Conservation (phyloP, 805 yeast genomes). For the Myxozyma kluyveri region DNA sequence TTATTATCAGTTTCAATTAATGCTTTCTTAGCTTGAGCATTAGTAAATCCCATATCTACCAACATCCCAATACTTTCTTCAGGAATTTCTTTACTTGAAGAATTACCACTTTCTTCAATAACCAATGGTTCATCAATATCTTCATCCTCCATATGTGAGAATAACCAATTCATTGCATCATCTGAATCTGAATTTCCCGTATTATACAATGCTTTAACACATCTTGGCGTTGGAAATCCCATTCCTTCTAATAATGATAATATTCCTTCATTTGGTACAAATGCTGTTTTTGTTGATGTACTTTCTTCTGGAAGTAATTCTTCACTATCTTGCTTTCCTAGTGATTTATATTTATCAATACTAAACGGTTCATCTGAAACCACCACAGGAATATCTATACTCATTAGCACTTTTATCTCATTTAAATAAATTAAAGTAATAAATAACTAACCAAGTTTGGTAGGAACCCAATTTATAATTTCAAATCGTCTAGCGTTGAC, state of each 20-base stretch:
- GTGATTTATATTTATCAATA: constrained; percentile 45
- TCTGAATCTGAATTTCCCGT: constrained; percentile 69
- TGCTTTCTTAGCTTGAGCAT: constrained; percentile 68
- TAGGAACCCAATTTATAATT: constrained; percentile 86
- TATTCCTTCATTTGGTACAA: constrained; percentile 56
- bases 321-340: constrained; percentile 46
- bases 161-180: constrained; percentile 84
- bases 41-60: constrained; percentile 74
- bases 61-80: constrained; percentile 49
- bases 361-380: constrained; percentile 48
- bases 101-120: constrained; percentile 6
- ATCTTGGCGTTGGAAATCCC: constrained; percentile 81
- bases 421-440: too few relatives aligned
- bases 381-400: constrained; percentile 58
- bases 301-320: constrained; percentile 42
- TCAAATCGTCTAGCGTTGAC: constrained; percentile 77
- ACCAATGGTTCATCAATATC: constrained; percentile 66
- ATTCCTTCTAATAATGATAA: constrained; percentile 60
- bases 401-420: neutral
- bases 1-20: constrained; percentile 55
- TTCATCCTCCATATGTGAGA: constrained; percentile 82
- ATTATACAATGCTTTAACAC: constrained; percentile 62
- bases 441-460: constrained; percentile 48
- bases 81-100: constrained; percentile 16
- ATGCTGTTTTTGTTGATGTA: constrained; percentile 34